These are phyloP conservation scores for Naumovozyma dairenensis DNA, from an alignment of 805 yeast genomes.

Conservation along the genomic window DNA sequence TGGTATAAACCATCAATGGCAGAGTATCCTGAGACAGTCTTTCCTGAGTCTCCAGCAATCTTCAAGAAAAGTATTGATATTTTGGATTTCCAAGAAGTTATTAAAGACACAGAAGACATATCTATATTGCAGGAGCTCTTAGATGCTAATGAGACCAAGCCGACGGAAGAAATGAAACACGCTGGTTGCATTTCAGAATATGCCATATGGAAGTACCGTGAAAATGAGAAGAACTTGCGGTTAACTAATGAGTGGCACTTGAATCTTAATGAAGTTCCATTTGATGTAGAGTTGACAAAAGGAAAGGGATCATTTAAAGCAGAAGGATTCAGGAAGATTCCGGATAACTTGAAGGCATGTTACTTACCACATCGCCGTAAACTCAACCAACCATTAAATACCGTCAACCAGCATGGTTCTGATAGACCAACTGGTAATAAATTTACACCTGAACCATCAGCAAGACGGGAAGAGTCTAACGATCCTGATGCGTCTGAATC, in stretches of 20 bases:
- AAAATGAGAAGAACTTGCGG: slow-evolving; percentile 7
- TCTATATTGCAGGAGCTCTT: slow-evolving; percentile 40
- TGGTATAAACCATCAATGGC: slow-evolving; percentile 42
- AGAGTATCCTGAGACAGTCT: slow-evolving; percentile 46
- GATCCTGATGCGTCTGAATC: slow-evolving; percentile 12
- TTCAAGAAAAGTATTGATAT: slow-evolving; percentile 21
- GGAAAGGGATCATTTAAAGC: slow-evolving; percentile 56
- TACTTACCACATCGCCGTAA: slow-evolving; percentile 77
- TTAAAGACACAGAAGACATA: slow-evolving; percentile 73
- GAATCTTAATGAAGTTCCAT: slow-evolving; percentile 20
- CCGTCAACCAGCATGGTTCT: slow-evolving; percentile 48
- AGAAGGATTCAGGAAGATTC: slow-evolving; percentile 62
- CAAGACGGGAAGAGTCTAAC: slow-evolving; percentile 13
- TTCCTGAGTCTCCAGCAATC: slow-evolving; percentile 28
- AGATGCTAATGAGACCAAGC: slow-evolving; percentile 1
- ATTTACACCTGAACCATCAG: slow-evolving; percentile 7
- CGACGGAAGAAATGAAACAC: neutral
- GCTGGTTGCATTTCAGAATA: slow-evolving; percentile 9
- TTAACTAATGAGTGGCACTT: slow-evolving; percentile 11
- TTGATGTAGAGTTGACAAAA: slow-evolving; percentile 30
- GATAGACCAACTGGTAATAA: slow-evolving; percentile 31
- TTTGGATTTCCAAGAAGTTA: slow-evolving; percentile 38
- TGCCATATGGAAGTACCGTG: slow-evolving; percentile 18
- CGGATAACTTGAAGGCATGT: slow-evolving; percentile 61
- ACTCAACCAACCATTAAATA: slow-evolving; percentile 57